Evolutionary conservation across 306 rosid species (phyloP).

Genomic region (Quercus mongolica): DNA sequence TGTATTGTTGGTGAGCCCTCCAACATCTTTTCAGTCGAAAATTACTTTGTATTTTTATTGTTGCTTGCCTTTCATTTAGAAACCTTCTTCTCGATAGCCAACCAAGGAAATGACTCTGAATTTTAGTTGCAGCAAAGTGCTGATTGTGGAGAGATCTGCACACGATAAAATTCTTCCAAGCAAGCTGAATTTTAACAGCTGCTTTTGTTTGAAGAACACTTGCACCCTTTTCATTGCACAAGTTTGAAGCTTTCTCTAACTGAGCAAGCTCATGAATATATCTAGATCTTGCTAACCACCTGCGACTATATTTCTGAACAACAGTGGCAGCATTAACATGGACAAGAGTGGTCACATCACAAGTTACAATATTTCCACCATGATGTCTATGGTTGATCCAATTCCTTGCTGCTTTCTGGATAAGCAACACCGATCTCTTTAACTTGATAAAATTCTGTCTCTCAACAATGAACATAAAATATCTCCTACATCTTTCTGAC

Average conservation of each 20-base stretch:
- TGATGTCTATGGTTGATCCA: slow-evolving; percentile 50
- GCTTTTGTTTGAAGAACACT: slow-evolving; percentile 37
- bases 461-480: slow-evolving; percentile 35
- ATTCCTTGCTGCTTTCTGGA: slow-evolving; percentile 51
- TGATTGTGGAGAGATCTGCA: slow-evolving; percentile 28
- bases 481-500: slow-evolving; percentile 32
- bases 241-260: slow-evolving; percentile 23
- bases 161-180: slow-evolving; percentile 41
- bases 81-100: slow-evolving; percentile 59
- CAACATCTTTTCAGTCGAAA: slow-evolving; percentile 65
- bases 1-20: slow-evolving; percentile 46
- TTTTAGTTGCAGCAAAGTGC: slow-evolving; percentile 49
- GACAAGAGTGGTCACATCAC: slow-evolving; percentile 15
- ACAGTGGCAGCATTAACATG: slow-evolving; percentile 39
- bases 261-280: slow-evolving; percentile 29
- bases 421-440: slow-evolving; percentile 42
- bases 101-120: slow-evolving; percentile 57
- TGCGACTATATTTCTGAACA: slow-evolving; percentile 52
- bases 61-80: slow-evolving; percentile 49
- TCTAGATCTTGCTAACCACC: slow-evolving; percentile 48
- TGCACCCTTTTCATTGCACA: slow-evolving; percentile 17
- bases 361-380: slow-evolving; percentile 12
- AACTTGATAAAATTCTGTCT: slow-evolving; percentile 43
- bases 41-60: slow-evolving; percentile 53
- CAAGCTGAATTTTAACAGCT: slow-evolving; percentile 48